Percentiles rank a stretch among this genome's conserved stretches.
These are phyloP conservation scores for Microdochium nivale DNA, from an alignment of 2,329 filamentous ascomycete species.

Conservation along the genomic window DNA sequence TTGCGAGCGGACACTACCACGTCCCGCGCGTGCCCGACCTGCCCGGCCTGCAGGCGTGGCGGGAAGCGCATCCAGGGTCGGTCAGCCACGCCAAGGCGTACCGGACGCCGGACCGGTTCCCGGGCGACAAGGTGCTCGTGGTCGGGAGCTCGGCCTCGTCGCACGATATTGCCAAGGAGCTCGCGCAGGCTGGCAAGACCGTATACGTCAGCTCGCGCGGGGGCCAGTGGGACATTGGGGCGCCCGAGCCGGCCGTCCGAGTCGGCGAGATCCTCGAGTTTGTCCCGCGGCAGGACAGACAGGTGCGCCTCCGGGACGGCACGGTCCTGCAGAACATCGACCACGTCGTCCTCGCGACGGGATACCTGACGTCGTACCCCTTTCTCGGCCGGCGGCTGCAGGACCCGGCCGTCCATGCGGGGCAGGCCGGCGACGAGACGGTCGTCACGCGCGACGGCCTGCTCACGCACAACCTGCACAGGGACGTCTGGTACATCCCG, in stretches of 20 bases:
- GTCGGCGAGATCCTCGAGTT: slow-evolving; percentile 34
- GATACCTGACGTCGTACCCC: slow-evolving; percentile 59
- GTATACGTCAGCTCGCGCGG: slow-evolving; percentile 46
- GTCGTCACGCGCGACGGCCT: slow-evolving; percentile 53
- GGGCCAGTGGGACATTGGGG: slow-evolving; percentile 50
- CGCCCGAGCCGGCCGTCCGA: slow-evolving; percentile 40
- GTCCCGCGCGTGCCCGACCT: slow-evolving; percentile 53
- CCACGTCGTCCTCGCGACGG: slow-evolving; percentile 55
- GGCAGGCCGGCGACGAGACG: slow-evolving; percentile 39
- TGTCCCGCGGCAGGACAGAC: slow-evolving; percentile 13
- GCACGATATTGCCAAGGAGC: slow-evolving; percentile 31
- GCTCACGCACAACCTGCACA: slow-evolving; percentile 58
- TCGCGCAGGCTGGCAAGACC: slow-evolving; percentile 23
- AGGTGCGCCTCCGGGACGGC: slow-evolving; percentile 44
- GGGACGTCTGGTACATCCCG: slow-evolving; percentile 63
- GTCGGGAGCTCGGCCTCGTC: slow-evolving; percentile 43
- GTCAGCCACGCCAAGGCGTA: slow-evolving; percentile 68
- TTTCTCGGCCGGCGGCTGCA: slow-evolving; percentile 47
- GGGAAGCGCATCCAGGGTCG: slow-evolving; percentile 37
- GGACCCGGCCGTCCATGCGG: slow-evolving; percentile 28
- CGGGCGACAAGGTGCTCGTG: slow-evolving; percentile 37
- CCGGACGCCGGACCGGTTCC: slow-evolving; percentile 49
- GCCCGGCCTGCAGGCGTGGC: slow-evolving; percentile 49
- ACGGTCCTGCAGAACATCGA: slow-evolving; percentile 45
- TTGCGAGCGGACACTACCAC: slow-evolving; percentile 60